Conservation (phyloP, 1,139 yeast genomes). For the Debaryomyces sp. region DNA sequence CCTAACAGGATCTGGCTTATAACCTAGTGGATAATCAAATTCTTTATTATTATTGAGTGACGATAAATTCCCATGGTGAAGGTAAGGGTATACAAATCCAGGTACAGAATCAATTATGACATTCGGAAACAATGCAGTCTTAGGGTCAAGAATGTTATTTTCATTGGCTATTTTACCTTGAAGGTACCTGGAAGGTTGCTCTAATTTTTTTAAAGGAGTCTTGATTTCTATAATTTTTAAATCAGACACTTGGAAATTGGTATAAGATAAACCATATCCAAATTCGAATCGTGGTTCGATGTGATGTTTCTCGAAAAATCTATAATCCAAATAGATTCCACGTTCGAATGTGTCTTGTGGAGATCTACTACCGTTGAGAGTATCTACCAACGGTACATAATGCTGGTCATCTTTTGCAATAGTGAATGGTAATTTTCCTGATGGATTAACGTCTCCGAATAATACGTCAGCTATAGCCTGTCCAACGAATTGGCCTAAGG, state of each 20-base stretch:
- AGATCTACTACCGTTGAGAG: conserved; percentile 36
- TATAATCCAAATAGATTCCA: conserved; percentile 56
- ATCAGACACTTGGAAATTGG: conserved; percentile 45
- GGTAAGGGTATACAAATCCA: conserved; percentile 54
- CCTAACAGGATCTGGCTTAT: conserved; percentile 40
- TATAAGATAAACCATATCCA: conserved; percentile 63
- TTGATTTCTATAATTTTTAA: conserved; percentile 43
- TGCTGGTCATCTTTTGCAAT: conserved; percentile 59
- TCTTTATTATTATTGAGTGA: conserved; percentile 39
- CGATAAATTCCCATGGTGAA: conserved; percentile 48
- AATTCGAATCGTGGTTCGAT: conserved; percentile 62
- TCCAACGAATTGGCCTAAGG: conserved; percentile 58
- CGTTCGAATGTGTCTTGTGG: conserved; percentile 55
- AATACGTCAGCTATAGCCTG: conserved; percentile 44
- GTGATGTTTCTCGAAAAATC: conserved; percentile 57
- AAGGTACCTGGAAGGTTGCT: conserved; percentile 51
- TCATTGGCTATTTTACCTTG: conserved; percentile 42
- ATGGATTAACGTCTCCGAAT: conserved; percentile 63
- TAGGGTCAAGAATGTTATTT: conserved; percentile 57
- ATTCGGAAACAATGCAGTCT: conserved; percentile 58
- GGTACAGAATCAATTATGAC: conserved; percentile 55
- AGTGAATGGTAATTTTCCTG: conserved; percentile 66
- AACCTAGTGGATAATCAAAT: conserved; percentile 58
- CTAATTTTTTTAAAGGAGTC: conserved; percentile 51
- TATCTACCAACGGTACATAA: conserved; percentile 52